Evolutionary conservation across 2,329 filamentous ascomycete species (phyloP), one percentile per base, ranked within the genome.

Genomic region (Aspergillus spinulosporus): DNA sequence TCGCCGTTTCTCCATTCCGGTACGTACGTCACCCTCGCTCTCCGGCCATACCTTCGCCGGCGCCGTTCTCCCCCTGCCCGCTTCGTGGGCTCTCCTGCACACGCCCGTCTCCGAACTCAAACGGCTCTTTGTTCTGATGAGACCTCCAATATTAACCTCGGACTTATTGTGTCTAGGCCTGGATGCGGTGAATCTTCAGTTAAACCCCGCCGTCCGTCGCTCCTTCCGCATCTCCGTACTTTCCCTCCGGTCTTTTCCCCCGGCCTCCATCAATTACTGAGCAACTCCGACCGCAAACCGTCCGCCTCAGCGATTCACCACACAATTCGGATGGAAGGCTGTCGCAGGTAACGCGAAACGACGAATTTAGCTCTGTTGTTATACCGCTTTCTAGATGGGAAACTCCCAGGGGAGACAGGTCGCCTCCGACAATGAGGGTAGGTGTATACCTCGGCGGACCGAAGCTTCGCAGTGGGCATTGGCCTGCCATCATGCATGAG

Each of bases 331-430:
- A 51, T 64, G 63, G 62, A 52, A 64, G 62, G 61, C 56, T 54
- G 58, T 52, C 50, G 52, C 62, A 66, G 69, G 65, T 68, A 59
- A 64, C 59, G 51, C 53, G 59, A 47, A 63, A 61, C 53, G 52
- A 59, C 52, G 43, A 62, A 58, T 54, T 58, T 51, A 52, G 48
- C 46, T 63, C 42, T 56, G 54, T 59, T 57, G 58, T 21, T 56
- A 61, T 61, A 61, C 57, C 55, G 60, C 59, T 54, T 58, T 58
- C 62, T 66, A 57, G 70, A 97, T 97, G 93, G 93, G 93, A 74
- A 97, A 97, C 79, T 89, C 88, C 73, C 92, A 93, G 77, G 92
- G 92, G 76, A 97, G 97, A 77, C 90, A 90, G 76, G 85, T 96
- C 79, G 88, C 92, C 74, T 88, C 92, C 78, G 90, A 88, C 78